A percentile compares a stretch with the other conserved stretches of the same genome.
phyloP scores from a whole-genome alignment of 257 asterid species.

The Coffea eugenioides region DNA sequence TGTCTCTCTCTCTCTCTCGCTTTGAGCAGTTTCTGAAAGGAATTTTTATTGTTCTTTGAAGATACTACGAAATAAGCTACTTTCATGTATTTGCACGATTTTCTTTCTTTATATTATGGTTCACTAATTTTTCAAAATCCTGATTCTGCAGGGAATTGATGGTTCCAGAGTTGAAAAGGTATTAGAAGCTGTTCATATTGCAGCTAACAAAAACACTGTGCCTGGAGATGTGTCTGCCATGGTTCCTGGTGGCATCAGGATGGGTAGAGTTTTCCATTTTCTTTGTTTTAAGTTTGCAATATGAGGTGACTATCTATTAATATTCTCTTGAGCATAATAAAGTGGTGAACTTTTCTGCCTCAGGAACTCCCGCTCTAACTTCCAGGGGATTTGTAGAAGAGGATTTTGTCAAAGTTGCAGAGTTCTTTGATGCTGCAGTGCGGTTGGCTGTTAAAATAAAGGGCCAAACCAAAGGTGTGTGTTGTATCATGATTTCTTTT shows the following conservation, averaged over 20 bases:
- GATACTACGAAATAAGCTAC: neutral
- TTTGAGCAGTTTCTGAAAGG: too few relatives aligned
- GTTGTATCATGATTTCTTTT: constrained; percentile 1
- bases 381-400: constrained; percentile 86
- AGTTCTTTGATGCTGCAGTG: constrained; percentile 57
- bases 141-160: constrained; percentile 57
- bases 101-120: too few relatives aligned
- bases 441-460: constrained; percentile 55
- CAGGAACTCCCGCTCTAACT: constrained; percentile 93
- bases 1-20: too few relatives aligned
- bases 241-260: constrained; percentile 97
- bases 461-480: constrained; percentile 52
- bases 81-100: neutral
- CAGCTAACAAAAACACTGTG: constrained; percentile 88
- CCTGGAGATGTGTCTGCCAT: constrained; percentile 95
- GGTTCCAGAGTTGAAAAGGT: constrained; percentile 91
- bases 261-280: constrained; percentile 43
- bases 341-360: constrained; percentile 17
- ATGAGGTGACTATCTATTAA: neutral
- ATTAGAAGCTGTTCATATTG: constrained; percentile 82
- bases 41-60: too few relatives aligned
- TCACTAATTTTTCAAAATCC: neutral
- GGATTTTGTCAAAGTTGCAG: constrained; percentile 53
- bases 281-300: too few relatives aligned
- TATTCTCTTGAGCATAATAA: constrained; percentile 7